These are phyloP conservation scores for Pseudogymnoascus sp. DNA, from an alignment of 2,329 filamentous ascomycete genomes.

Conservation along the genomic window DNA sequence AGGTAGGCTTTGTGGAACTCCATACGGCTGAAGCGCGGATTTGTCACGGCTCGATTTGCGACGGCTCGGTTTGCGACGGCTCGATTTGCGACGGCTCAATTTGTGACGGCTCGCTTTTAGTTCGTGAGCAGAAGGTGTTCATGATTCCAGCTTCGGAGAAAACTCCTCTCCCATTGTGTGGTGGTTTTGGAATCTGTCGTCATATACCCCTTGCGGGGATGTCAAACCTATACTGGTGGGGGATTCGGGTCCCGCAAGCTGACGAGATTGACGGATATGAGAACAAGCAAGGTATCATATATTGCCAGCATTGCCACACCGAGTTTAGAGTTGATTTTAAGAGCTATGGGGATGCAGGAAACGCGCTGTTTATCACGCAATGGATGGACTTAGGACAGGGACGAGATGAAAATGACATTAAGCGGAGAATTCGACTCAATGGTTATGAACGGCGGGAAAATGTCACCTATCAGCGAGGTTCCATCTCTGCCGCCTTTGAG, in stretches of 20 bases:
- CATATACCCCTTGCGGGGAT: slow-evolving; percentile 8
- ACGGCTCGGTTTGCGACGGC: too few species aligned
- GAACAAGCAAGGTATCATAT: slow-evolving; percentile 14
- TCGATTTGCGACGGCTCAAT: too few species aligned
- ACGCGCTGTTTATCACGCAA: slow-evolving; percentile 15
- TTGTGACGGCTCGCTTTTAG: not conserved
- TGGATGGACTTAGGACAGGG: slow-evolving; percentile 15
- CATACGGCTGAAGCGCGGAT: slow-evolving; percentile 11
- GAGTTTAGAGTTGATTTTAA: slow-evolving; percentile 17
- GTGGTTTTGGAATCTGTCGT: slow-evolving; percentile 9
- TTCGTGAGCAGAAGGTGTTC: slow-evolving; percentile 11
- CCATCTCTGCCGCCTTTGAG: slow-evolving; percentile 16
- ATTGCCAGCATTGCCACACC: slow-evolving; percentile 12
- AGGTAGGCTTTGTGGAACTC: slow-evolving; percentile 8
- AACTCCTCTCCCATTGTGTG: slow-evolving; percentile 8
- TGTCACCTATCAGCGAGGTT: slow-evolving; percentile 12
- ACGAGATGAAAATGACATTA: slow-evolving; percentile 9
- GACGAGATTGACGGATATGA: slow-evolving; percentile 11
- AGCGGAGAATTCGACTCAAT: slow-evolving; percentile 11
- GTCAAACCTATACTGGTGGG: slow-evolving; percentile 4
- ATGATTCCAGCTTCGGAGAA: slow-evolving; percentile 11
- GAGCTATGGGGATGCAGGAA: slow-evolving; percentile 11
- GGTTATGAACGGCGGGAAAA: not conserved
- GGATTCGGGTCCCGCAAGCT: slow-evolving; percentile 7
- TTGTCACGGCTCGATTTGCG: not conserved